Evolutionary conservation across 192 early-diverging fungal species (phyloP).

Genomic region (Rhizophagus prolifer): DNA sequence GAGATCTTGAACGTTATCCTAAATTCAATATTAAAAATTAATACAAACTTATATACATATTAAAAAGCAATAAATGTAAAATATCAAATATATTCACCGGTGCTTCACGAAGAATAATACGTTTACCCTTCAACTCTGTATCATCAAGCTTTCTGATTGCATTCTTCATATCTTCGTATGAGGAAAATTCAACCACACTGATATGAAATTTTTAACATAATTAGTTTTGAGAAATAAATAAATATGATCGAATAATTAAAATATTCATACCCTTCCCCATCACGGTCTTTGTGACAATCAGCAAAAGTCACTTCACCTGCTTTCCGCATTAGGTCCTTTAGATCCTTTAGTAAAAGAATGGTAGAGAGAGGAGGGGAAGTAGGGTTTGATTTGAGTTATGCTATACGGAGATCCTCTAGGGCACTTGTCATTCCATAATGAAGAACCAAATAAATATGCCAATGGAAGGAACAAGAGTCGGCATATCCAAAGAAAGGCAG

Average conservation of each 20-base stretch:
- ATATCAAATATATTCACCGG: constrained; percentile 8
- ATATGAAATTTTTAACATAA: not conserved
- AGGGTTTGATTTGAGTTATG: constrained; percentile 27
- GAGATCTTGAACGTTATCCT: constrained; percentile 48
- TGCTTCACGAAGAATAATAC: constrained; percentile 61
- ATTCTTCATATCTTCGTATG: constrained; percentile 76
- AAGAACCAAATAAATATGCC: constrained; percentile 42
- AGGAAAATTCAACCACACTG: constrained; percentile 89
- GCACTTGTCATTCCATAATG: constrained; percentile 38
- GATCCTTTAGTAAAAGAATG: constrained; percentile 67
- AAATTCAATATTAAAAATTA: constrained; percentile 18
- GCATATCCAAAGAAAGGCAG: constrained; percentile 35
- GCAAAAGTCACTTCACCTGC: constrained; percentile 94
- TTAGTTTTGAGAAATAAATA: not conserved
- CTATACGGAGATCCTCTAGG: constrained; percentile 24
- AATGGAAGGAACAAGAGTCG: constrained; percentile 37
- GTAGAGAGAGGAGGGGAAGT: constrained; percentile 23
- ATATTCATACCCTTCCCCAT: constrained; percentile 74
- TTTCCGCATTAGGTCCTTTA: constrained; percentile 95
- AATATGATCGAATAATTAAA: not conserved
- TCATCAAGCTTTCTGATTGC: constrained; percentile 85
- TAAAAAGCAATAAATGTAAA: not conserved
- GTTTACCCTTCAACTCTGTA: constrained; percentile 66
- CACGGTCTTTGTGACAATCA: constrained; percentile 78
- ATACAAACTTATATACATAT: not conserved